Evolutionary conservation across 345 rosid species (phyloP).

Genomic region (Draba incana): DNA sequence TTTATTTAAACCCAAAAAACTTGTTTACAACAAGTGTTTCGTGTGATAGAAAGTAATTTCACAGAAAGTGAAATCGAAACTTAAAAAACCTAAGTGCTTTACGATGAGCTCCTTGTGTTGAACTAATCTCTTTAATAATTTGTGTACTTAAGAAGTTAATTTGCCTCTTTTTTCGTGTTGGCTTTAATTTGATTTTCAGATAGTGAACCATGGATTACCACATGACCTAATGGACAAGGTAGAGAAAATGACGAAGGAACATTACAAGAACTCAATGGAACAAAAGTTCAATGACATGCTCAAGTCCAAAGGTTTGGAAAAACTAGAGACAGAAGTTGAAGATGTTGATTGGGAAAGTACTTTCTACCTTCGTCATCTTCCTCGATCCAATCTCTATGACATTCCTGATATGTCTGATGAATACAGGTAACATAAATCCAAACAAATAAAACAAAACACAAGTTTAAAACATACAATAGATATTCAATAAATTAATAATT

Average conservation of each 20-base stretch:
- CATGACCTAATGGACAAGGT: constrained; percentile 68
- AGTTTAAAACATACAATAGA: no score
- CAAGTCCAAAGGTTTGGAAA: constrained; percentile 58
- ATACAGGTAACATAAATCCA: constrained; percentile 43
- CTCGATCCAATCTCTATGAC: constrained; percentile 59
- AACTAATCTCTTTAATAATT: no score
- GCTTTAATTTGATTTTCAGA: constrained; percentile 35
- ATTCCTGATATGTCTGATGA: constrained; percentile 64
- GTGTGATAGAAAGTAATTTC: no score
- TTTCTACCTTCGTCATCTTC: constrained; percentile 75
- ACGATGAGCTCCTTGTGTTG: no score
- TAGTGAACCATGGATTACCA: constrained; percentile 77
- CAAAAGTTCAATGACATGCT: constrained; percentile 76
- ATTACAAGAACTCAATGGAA: constrained; percentile 66
- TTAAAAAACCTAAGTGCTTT: no score
- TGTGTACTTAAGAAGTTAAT: constrained; percentile 16
- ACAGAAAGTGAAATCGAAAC: no score
- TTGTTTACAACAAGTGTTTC: no score
- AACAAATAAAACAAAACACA: no score
- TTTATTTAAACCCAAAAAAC: no score
- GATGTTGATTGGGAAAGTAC: constrained; percentile 94
- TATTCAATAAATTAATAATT: no score
- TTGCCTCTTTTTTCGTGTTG: constrained; percentile 1
- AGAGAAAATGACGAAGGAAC: constrained; percentile 73
- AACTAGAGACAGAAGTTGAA: constrained; percentile 53